These are phyloP conservation scores for Myriosclerotinia scirpicola DNA, from an alignment of 2,329 filamentous ascomycete genomes.

Conservation along the genomic window DNA sequence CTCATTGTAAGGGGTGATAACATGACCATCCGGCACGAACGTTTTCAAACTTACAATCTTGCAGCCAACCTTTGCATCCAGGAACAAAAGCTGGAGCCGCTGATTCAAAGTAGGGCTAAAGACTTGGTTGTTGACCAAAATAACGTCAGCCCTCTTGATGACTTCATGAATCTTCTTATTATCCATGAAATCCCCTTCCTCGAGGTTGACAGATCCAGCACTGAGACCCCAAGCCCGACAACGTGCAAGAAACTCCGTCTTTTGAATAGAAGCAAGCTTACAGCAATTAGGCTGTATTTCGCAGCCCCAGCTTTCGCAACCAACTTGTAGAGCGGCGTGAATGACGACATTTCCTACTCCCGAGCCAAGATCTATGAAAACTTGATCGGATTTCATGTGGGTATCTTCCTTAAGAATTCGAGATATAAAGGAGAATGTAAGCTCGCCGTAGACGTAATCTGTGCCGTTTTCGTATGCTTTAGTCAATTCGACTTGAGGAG, in stretches of 20 bases:
- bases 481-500: constrained; percentile 80
- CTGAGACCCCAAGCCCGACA: constrained; percentile 86
- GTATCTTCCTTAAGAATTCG: constrained; percentile 72
- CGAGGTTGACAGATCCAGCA: constrained; percentile 75
- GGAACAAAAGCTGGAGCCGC: constrained; percentile 80
- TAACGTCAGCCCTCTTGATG: constrained; percentile 84
- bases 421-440: constrained; percentile 80
- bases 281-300: constrained; percentile 94
- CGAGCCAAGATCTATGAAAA: constrained; percentile 93
- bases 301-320: constrained; percentile 93
- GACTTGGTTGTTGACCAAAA: constrained; percentile 97
- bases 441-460: constrained; percentile 92
- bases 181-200: constrained; percentile 80
- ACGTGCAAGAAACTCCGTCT: constrained; percentile 78
- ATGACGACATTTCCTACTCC: constrained; percentile 95
- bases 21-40: constrained; percentile 80
- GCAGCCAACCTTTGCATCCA: constrained; percentile 88
- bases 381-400: constrained; percentile 74
- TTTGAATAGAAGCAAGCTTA: constrained; percentile 76
- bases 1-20: constrained; percentile 70
- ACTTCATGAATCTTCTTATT: constrained; percentile 68
- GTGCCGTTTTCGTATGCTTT: constrained; percentile 85
- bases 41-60: constrained; percentile 89
- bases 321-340: constrained; percentile 88
- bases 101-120: constrained; percentile 88